Conservation (phyloP, 2,329 filamentous ascomycete species). For the Xylaria sp. region DNA sequence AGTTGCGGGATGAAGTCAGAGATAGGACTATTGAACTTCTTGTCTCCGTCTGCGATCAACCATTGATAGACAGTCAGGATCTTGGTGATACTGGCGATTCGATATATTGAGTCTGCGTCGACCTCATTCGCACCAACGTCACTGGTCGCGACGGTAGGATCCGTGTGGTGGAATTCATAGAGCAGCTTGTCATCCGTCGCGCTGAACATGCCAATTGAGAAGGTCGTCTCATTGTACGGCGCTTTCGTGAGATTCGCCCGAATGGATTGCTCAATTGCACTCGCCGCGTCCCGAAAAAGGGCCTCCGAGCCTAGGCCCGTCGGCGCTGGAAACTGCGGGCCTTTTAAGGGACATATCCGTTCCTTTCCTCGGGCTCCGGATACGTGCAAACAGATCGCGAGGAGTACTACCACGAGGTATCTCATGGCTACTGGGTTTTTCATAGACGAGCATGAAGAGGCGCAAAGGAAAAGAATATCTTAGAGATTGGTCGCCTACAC, state of each 20-base stretch:
- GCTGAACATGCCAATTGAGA: neutral
- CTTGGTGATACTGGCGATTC: neutral
- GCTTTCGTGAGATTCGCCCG: neutral
- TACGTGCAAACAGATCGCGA: neutral
- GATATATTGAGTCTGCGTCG: neutral
- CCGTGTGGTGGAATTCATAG: neutral
- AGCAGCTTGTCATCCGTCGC: neutral
- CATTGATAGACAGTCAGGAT: neutral
- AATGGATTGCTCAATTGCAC: neutral
- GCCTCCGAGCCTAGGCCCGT: neutral
- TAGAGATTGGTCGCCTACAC: neutral
- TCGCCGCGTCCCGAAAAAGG: neutral
- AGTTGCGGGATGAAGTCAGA: neutral
- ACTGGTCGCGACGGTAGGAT: neutral
- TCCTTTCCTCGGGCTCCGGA: neutral
- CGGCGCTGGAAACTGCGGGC: neutral
- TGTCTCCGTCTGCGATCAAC: neutral
- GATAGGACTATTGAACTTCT: neutral
- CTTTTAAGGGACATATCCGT: neutral
- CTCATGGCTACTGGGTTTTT: neutral
- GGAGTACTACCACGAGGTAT: neutral
- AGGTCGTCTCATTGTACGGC: neutral
- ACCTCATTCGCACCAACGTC: neutral
- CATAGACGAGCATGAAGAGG: neutral
- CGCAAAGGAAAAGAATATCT: neutral